A percentile compares a stretch with the other conserved stretches of the same genome.
These are phyloP conservation scores for Blastobotrys raffinosifermentans DNA, from an alignment of 1,139 yeast species.

Conservation along the genomic window DNA sequence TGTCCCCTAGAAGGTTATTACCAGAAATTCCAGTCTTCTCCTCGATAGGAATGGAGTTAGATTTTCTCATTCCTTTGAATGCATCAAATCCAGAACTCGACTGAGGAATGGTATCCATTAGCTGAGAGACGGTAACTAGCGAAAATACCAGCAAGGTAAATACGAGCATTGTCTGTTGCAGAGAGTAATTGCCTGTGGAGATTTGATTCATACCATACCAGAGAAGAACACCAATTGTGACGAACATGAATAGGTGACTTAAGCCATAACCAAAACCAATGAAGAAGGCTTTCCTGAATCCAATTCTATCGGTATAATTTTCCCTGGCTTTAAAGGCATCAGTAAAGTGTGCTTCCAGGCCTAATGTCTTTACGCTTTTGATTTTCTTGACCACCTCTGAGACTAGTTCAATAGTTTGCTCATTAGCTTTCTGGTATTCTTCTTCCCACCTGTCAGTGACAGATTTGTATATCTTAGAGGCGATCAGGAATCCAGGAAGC, in stretches of 20 bases:
- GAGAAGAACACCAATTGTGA: conserved; percentile 63
- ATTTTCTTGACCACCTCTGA: conserved; percentile 58
- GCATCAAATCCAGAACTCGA: conserved; percentile 58
- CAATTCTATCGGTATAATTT: conserved; percentile 7
- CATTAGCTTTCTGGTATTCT: conserved; percentile 51
- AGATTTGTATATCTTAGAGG: conserved; percentile 49
- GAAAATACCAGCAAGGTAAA: conserved; percentile 71
- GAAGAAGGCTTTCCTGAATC: conserved; percentile 27
- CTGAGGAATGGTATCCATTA: conserved; percentile 65
- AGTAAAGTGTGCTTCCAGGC: conserved; percentile 46
- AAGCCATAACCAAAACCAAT: conserved; percentile 58
- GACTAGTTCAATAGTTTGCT: conserved; percentile 46
- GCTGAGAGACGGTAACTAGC: conserved; percentile 52
- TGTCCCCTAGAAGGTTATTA: conserved; percentile 20
- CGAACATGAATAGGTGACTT: conserved; percentile 47
- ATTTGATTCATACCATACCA: conserved; percentile 74
- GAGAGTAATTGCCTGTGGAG: conserved; percentile 47
- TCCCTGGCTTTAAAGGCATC: conserved; percentile 30
- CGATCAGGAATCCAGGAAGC: conserved; percentile 52
- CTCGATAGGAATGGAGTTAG: not conserved
- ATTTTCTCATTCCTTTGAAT: conserved; percentile 34
- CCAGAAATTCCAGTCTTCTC: not conserved
- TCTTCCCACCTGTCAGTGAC: conserved; percentile 52
- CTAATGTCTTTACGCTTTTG: conserved; percentile 55
- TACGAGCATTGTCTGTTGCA: conserved; percentile 58